Conservation (phyloP, 192 early-diverging fungal species). For the Chytriomyces sp. region DNA sequence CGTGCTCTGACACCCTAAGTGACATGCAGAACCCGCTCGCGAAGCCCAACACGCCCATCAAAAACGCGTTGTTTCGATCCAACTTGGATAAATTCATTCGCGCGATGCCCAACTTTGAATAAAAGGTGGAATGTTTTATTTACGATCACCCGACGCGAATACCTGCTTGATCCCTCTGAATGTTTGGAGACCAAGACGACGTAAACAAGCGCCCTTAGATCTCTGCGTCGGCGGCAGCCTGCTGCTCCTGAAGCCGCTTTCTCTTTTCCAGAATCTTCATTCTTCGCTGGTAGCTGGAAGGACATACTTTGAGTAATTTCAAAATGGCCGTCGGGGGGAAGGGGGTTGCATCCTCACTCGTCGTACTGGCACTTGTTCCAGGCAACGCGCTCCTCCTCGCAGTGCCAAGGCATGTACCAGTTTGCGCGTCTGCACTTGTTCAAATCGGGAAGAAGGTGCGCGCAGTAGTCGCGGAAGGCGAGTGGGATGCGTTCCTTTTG, state of each 20-base stretch:
- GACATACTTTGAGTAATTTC: not conserved
- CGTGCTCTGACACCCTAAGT: not conserved
- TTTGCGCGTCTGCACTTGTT: constrained; percentile 88
- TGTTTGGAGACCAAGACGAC: not conserved
- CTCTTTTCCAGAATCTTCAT: constrained; percentile 44
- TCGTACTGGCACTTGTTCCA: constrained; percentile 97
- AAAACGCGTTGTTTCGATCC: constrained; percentile 45
- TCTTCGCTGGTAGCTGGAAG: constrained; percentile 34
- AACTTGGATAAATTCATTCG: constrained; percentile 40
- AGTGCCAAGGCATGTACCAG: constrained; percentile 92
- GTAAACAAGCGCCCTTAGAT: not conserved
- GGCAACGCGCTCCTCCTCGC: constrained; percentile 81
- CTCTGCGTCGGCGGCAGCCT: not conserved
- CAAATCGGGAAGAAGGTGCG: constrained; percentile 83
- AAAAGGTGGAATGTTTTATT: not conserved
- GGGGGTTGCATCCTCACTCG: constrained; percentile 55
- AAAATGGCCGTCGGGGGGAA: not conserved
- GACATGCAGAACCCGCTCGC: constrained; percentile 74
- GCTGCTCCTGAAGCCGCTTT: constrained; percentile 31
- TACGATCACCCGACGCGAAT: not conserved
- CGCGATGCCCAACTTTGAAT: constrained; percentile 39
- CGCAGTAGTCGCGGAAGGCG: constrained; percentile 91
- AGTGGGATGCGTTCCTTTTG: constrained; percentile 78
- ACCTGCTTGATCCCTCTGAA: not conserved
- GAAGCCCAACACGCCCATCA: constrained; percentile 49